Percentiles rank a stretch among this genome's conserved stretches.
phyloP scores from a whole-genome alignment of 2,329 filamentous ascomycete genomes.

The Talaromyces sp. region DNA sequence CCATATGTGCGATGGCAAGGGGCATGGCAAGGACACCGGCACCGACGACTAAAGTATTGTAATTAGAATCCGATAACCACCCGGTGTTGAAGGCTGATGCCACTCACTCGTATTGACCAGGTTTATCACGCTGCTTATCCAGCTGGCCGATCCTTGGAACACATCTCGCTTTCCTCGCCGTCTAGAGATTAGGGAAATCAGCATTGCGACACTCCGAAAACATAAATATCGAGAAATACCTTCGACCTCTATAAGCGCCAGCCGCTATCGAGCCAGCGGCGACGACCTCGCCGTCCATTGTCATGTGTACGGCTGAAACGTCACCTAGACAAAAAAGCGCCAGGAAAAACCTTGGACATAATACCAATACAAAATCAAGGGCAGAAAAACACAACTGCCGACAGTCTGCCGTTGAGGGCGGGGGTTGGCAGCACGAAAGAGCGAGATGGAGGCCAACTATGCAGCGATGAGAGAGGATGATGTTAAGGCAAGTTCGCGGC shows the following conservation, averaged over 20 bases:
- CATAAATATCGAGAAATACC: conserved; percentile 19
- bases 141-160: conserved; percentile 70
- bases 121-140: conserved; percentile 89
- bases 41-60: conserved; percentile 64
- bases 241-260: conserved; percentile 20
- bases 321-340: not conserved
- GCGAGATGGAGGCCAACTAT: not conserved
- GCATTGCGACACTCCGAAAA: not conserved
- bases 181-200: conserved; percentile 17
- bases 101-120: conserved; percentile 83
- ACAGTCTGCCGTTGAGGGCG: not conserved
- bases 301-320: conserved; percentile 1
- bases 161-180: conserved; percentile 64
- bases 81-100: not conserved
- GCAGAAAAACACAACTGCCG: not conserved
- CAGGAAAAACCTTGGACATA: not conserved
- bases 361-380: not conserved
- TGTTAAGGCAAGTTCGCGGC: not conserved
- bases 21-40: conserved; percentile 94
- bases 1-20: conserved; percentile 92
- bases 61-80: not conserved
- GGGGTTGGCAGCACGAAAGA: not conserved
- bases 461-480: not conserved
- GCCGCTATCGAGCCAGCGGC: conserved; percentile 23
- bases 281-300: conserved; percentile 31